A percentile compares a stretch with the other conserved stretches of the same genome.
Evolutionary conservation across 345 rosid species (phyloP).

Genomic region (Pugionium dolabratum): DNA sequence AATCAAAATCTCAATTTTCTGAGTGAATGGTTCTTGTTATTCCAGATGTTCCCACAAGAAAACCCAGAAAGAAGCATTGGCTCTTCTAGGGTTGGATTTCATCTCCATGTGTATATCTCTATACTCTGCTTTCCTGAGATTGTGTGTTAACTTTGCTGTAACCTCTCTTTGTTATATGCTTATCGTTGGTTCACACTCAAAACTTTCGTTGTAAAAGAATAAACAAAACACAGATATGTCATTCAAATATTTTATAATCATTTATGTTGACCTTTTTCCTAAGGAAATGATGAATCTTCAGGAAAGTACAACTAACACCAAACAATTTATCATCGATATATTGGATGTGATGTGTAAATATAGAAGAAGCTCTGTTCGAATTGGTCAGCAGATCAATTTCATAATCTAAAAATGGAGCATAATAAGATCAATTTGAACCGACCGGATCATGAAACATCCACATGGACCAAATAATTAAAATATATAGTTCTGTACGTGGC

Average conservation of each 20-base stretch:
- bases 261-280: neutral
- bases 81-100: slow-evolving; percentile 53
- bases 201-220: slow-evolving; percentile 8
- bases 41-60: slow-evolving; percentile 80
- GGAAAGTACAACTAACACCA: neutral
- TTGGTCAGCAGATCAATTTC: neutral
- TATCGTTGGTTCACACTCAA: slow-evolving; percentile 23
- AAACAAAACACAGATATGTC: slow-evolving; percentile 13
- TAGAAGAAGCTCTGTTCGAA: neutral
- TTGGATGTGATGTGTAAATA: slow-evolving; percentile 1
- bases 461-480: neutral
- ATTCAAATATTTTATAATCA: neutral
- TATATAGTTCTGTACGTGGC: no score
- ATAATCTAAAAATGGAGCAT: slow-evolving; percentile 6
- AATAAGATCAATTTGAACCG: slow-evolving; percentile 21
- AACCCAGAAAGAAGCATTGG: slow-evolving; percentile 70
- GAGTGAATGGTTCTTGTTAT: slow-evolving; percentile 25
- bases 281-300: neutral
- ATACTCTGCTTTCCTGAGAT: slow-evolving; percentile 8
- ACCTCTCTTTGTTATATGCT: slow-evolving; percentile 21
- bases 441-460: neutral
- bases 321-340: neutral
- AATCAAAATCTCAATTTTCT: slow-evolving; percentile 28
- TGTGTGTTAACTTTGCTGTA: slow-evolving; percentile 25
- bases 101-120: slow-evolving; percentile 12